Evolutionary conservation across 139 green algal species (phyloP).

Genomic region (Klebsormidium nitens): DNA sequence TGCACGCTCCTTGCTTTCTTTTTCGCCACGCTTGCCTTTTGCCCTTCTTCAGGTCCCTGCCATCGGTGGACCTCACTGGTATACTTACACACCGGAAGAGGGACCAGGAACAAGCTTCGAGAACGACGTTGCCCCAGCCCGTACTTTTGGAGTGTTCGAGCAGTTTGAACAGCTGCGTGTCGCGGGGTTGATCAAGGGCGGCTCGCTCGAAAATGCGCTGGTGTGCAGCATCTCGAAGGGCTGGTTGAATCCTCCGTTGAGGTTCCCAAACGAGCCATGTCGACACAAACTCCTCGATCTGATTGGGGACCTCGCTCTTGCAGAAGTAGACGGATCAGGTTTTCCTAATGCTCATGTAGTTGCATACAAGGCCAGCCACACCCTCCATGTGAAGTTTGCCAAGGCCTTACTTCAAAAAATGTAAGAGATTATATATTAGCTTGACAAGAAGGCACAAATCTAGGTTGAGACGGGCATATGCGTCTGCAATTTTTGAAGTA

Average conservation of each 20-base stretch:
- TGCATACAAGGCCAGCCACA: slow-evolving; percentile 58
- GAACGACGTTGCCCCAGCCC: slow-evolving; percentile 51
- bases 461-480: too few species aligned
- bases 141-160: slow-evolving; percentile 47
- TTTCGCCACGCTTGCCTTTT: too few species aligned
- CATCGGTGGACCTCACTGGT: slow-evolving; percentile 85
- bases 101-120: slow-evolving; percentile 46
- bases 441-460: too few species aligned
- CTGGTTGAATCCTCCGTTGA: slow-evolving; percentile 46
- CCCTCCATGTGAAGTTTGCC: too few species aligned
- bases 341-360: slow-evolving; percentile 67
- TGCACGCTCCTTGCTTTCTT: too few species aligned
- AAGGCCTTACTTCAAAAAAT: too few species aligned
- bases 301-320: slow-evolving; percentile 63
- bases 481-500: too few species aligned
- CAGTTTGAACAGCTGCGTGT: slow-evolving; percentile 42
- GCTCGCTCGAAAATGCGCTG: slow-evolving; percentile 49
- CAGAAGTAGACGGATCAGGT: slow-evolving; percentile 44
- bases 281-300: slow-evolving; percentile 62
- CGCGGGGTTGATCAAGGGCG: slow-evolving; percentile 51
- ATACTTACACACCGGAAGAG: slow-evolving; percentile 58
- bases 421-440: too few species aligned
- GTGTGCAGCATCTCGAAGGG: slow-evolving; percentile 43
- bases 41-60: slow-evolving; percentile 41
- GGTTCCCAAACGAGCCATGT: slow-evolving; percentile 65